Conservation (phyloP, 495 filamentous ascomycete species). For the Lepraria neglecta region DNA sequence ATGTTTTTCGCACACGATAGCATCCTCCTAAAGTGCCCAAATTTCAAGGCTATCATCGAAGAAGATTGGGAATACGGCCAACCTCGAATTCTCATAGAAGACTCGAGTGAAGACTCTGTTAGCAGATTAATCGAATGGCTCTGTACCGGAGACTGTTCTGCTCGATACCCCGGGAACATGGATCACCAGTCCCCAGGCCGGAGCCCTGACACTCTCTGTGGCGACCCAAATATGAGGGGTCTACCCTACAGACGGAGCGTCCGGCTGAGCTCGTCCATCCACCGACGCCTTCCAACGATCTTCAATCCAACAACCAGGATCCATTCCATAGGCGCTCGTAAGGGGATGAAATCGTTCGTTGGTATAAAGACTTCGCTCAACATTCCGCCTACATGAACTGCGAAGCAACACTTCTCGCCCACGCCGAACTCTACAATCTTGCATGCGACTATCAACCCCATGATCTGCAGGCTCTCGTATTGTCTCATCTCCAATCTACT, state of each 20-base stretch:
- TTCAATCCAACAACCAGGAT: no score
- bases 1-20: conserved; percentile 1
- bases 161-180: not conserved
- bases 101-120: not conserved
- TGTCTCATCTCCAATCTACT: not conserved
- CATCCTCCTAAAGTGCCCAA: conserved; percentile 6
- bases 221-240: no score
- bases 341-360: no score
- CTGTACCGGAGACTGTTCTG: conserved; percentile 9
- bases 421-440: no score
- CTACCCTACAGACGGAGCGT: no score
- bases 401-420: no score
- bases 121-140: conserved; percentile 9
- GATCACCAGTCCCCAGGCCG: conserved; percentile 3
- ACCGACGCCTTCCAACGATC: no score
- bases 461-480: conserved; percentile 6
- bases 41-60: not conserved
- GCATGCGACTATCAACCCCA: not conserved
- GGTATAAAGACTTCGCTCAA: no score
- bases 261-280: no score
- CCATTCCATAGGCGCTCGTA: no score
- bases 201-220: no score
- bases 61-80: not conserved
- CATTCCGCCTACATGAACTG: no score
- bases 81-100: conserved; percentile 1